These are phyloP conservation scores for Mollisia scopiformis DNA, from an alignment of 2,329 filamentous ascomycete species.

Conservation along the genomic window DNA sequence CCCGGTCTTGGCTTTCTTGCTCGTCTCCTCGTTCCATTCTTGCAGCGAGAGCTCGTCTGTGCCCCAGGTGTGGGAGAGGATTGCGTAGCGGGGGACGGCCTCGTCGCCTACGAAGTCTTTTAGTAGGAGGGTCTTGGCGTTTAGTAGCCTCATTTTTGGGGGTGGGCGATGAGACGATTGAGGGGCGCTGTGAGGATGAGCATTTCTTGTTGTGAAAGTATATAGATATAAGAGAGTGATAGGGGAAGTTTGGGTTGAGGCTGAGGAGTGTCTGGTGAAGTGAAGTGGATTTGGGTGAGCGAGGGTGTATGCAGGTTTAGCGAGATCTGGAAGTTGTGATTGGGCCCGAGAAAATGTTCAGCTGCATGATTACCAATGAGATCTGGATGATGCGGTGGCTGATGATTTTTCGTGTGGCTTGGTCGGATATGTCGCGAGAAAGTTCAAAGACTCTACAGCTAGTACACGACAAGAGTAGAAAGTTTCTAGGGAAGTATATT, in stretches of 20 bases:
- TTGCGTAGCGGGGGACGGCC: constrained; percentile 20
- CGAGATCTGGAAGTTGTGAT: background rate
- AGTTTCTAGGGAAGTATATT: too few relatives aligned
- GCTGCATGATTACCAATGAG: background rate
- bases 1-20: background rate
- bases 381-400: background rate
- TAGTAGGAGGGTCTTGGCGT: constrained; percentile 1
- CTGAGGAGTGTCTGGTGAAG: background rate
- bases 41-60: constrained; percentile 8
- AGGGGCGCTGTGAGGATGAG: background rate
- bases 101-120: background rate
- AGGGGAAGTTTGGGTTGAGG: background rate
- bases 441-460: background rate
- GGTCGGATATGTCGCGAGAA: background rate
- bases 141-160: constrained; percentile 3
- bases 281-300: background rate
- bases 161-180: background rate
- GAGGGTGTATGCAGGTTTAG: background rate
- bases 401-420: background rate
- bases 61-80: constrained; percentile 17
- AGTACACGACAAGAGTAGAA: too few relatives aligned
- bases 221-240: background rate
- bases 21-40: background rate
- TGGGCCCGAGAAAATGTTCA: background rate
- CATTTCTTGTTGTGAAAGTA: background rate